These are phyloP conservation scores for Miscanthus lutarioriparius DNA, from an alignment of 176 grass and related monocot species.

Conservation along the genomic window DNA sequence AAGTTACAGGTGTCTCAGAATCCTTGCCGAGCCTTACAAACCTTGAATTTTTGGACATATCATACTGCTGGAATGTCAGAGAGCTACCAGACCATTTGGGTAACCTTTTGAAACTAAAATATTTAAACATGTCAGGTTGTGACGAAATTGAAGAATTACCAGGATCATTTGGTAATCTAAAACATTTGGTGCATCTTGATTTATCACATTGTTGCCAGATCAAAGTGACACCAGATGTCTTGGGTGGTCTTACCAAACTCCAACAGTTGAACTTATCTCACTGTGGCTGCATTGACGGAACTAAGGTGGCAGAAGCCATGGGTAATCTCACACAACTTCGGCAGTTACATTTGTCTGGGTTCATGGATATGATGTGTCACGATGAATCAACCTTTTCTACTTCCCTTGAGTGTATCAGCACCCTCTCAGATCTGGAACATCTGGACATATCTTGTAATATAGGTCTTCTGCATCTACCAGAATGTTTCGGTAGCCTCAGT, in stretches of 20 bases:
- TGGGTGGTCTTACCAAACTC: neutral
- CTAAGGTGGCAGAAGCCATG: neutral
- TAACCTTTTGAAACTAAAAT: neutral
- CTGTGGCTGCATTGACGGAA: neutral
- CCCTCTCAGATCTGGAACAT: slow-evolving; percentile 4
- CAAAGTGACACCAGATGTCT: no score
- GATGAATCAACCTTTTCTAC: neutral
- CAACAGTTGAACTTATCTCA: neutral
- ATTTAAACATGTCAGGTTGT: neutral
- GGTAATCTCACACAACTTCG: neutral
- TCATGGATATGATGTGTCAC: neutral
- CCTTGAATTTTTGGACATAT: no score
- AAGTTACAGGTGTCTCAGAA: no score
- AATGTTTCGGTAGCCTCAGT: neutral
- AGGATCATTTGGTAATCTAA: neutral
- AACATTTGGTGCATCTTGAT: no score
- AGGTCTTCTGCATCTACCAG: accelerated
- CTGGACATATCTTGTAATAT: neutral
- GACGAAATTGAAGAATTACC: neutral
- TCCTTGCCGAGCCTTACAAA: no score
- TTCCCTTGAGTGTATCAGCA: neutral
- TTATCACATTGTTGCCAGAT: no score
- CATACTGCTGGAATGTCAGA: no score
- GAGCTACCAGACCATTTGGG: no score
- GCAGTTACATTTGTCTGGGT: neutral